phyloP scores from a whole-genome alignment of 805 yeast species.

The Wickerhamiella siamensis region DNA sequence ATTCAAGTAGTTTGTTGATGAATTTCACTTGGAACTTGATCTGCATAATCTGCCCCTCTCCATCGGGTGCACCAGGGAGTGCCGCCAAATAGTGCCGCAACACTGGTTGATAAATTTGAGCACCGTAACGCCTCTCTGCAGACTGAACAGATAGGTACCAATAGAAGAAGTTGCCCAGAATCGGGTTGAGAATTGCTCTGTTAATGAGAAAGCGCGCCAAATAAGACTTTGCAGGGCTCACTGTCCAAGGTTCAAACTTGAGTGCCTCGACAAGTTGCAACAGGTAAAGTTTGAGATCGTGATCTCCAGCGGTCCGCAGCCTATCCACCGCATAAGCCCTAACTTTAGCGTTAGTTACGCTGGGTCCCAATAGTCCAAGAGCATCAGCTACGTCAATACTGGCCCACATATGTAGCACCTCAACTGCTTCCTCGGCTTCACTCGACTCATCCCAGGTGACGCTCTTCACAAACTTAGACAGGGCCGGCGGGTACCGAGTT shows the following conservation, averaged over 20 bases:
- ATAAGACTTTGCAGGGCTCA: constrained; percentile 17
- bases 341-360: constrained; percentile 57
- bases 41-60: constrained; percentile 18
- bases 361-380: constrained; percentile 68
- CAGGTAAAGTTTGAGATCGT: constrained; percentile 65
- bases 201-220: constrained; percentile 52
- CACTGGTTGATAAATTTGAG: constrained; percentile 32
- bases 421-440: constrained; percentile 69
- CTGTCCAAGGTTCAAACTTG: constrained; percentile 46
- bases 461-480: constrained; percentile 73
- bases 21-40: constrained; percentile 49
- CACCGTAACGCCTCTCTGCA: constrained; percentile 46
- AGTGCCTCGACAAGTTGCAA: constrained; percentile 86
- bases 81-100: constrained; percentile 32
- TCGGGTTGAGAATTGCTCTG: constrained; percentile 48
- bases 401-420: constrained; percentile 53
- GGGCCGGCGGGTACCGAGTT: constrained; percentile 48
- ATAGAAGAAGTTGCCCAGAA: constrained; percentile 68
- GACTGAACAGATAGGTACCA: constrained; percentile 83
- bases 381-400: constrained; percentile 75
- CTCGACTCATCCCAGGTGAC: constrained; percentile 76
- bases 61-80: constrained; percentile 21
- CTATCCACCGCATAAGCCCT: constrained; percentile 82
- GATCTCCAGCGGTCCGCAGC: constrained; percentile 60
- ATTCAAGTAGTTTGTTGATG: constrained; percentile 45